These are phyloP conservation scores for Fusarium subtropicale DNA, from an alignment of 2,329 filamentous ascomycete genomes.

Conservation along the genomic window DNA sequence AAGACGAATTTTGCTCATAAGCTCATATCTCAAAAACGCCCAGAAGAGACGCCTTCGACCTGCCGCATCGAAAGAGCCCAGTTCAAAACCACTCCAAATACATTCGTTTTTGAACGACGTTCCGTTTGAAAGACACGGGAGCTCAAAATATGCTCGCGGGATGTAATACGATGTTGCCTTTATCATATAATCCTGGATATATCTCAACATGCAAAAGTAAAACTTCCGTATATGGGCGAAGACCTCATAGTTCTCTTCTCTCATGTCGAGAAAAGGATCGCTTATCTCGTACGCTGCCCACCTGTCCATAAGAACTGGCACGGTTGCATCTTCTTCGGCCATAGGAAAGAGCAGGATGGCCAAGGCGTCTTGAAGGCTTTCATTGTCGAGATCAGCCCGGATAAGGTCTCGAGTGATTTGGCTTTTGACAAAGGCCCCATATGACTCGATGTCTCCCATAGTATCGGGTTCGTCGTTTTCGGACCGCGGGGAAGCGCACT, in stretches of 20 bases:
- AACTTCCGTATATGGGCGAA: neutral
- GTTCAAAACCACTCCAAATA: neutral
- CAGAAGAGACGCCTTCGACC: conserved; percentile 2
- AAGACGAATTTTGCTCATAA: conserved; percentile 2
- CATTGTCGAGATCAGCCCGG: conserved; percentile 1
- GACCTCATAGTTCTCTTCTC: neutral
- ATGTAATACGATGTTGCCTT: conserved; percentile 5
- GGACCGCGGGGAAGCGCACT: neutral
- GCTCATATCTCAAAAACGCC: conserved; percentile 6
- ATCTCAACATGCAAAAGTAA: neutral
- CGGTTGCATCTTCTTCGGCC: neutral
- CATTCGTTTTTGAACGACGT: neutral
- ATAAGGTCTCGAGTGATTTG: neutral
- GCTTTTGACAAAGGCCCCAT: neutral
- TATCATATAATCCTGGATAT: conserved; percentile 11
- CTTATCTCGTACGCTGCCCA: neutral
- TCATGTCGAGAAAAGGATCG: neutral
- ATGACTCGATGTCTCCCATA: neutral
- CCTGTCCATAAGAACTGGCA: neutral
- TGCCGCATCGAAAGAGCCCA: neutral
- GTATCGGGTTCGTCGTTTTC: neutral
- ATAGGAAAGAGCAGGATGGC: neutral
- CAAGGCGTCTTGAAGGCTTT: conserved; percentile 15
- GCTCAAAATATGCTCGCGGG: neutral
- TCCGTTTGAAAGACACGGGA: neutral